phyloP scores from a whole-genome alignment of 1,284 basidiomycete genomes.

The Peniophora sp. region DNA sequence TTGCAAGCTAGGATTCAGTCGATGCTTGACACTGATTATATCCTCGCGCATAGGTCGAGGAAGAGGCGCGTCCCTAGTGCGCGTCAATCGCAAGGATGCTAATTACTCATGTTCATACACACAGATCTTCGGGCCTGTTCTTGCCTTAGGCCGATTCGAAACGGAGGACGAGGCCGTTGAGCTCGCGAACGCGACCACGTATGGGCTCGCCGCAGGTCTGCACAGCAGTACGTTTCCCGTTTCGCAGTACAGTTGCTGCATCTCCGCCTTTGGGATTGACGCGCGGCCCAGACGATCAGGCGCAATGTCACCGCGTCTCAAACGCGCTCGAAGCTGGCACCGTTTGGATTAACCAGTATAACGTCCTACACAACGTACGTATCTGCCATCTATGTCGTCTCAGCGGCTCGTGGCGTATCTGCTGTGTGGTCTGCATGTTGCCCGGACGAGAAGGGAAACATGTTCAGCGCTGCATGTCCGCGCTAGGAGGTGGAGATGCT shows the following conservation, averaged over 20 bases:
- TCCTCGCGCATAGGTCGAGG: slow-evolving; percentile 45
- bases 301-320: slow-evolving; percentile 82
- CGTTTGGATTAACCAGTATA: slow-evolving; percentile 90
- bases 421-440: too few relatives aligned
- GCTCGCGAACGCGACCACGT: slow-evolving; percentile 78
- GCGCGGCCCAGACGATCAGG: slow-evolving; percentile 57
- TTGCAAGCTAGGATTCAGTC: slow-evolving; percentile 1
- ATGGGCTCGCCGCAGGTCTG: slow-evolving; percentile 84
- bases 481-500: too few relatives aligned
- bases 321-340: slow-evolving; percentile 80
- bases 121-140: slow-evolving; percentile 85
- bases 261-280: slow-evolving; percentile 2
- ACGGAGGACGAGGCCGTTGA: slow-evolving; percentile 74
- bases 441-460: too few relatives aligned
- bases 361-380: slow-evolving; percentile 51
- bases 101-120: slow-evolving; percentile 1
- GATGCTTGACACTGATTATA: slow-evolving; percentile 1
- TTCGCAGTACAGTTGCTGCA: not conserved
- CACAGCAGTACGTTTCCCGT: slow-evolving; percentile 59
- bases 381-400: too few relatives aligned
- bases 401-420: too few relatives aligned
- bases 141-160: slow-evolving; percentile 69
- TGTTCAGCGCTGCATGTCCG: too few relatives aligned
- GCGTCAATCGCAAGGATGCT: slow-evolving; percentile 1
- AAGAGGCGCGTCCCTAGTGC: slow-evolving; percentile 42